Conservation (phyloP, 257 asterid genomes). For the Ocimum tenuiflorum region DNA sequence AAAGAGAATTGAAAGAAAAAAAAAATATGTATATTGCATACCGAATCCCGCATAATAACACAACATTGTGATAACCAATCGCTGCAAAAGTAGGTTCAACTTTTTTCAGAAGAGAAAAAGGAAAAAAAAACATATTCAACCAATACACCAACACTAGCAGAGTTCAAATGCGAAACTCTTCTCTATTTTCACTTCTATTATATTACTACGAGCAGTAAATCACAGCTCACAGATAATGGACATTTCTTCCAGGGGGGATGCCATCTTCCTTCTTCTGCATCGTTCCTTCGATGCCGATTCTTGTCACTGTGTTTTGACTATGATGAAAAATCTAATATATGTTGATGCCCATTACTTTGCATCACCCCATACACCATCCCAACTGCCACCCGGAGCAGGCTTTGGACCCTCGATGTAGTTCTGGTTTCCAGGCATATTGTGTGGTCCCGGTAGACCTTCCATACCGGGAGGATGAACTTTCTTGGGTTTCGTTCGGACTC, state of each 20-base stretch:
- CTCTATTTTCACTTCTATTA: background rate
- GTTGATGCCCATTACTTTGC: slow-evolving; percentile 19
- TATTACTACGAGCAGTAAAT: background rate
- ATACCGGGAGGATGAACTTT: slow-evolving; percentile 51
- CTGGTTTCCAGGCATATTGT: slow-evolving; percentile 40
- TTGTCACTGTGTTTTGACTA: background rate
- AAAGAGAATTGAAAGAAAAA: too few relatives aligned
- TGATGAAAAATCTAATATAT: background rate
- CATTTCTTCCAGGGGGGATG: background rate
- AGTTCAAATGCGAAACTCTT: too few relatives aligned
- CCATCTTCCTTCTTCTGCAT: slow-evolving; percentile 12
- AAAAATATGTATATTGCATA: too few relatives aligned
- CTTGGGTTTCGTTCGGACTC: slow-evolving; percentile 59
- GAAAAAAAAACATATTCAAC: too few relatives aligned
- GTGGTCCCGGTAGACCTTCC: slow-evolving; percentile 61
- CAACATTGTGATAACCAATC: too few relatives aligned
- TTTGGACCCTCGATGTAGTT: slow-evolving; percentile 65
- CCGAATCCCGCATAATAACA: too few relatives aligned
- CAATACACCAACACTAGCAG: too few relatives aligned
- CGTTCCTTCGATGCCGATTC: background rate
- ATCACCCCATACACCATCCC: slow-evolving; percentile 79
- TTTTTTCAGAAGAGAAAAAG: too few relatives aligned
- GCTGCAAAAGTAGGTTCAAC: too few relatives aligned
- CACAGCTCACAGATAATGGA: background rate
- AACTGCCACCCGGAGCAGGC: slow-evolving; percentile 57